Evolutionary conservation across 2,329 filamentous ascomycete species (phyloP).

Genomic region (Hymenoscyphus repandus): DNA sequence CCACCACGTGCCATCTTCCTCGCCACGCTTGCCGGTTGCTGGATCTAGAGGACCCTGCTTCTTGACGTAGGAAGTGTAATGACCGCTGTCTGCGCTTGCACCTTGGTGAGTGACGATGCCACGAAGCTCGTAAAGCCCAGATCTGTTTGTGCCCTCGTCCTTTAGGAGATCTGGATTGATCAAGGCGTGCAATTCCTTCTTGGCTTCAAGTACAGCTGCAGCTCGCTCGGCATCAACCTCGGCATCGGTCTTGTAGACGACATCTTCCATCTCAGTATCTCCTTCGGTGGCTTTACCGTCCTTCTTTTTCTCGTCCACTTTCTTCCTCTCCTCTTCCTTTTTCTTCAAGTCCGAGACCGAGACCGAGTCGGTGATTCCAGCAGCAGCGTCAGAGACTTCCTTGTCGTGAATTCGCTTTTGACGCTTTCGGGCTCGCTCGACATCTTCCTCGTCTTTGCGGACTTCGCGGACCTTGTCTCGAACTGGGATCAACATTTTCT

Average conservation of each 20-base stretch:
- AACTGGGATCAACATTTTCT: constrained; percentile 79
- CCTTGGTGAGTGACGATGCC: constrained; percentile 96
- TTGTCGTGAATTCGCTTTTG: constrained; percentile 63
- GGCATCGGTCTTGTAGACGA: constrained; percentile 80
- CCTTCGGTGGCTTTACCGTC: constrained; percentile 48
- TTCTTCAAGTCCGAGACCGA: constrained; percentile 37
- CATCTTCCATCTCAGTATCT: constrained; percentile 62
- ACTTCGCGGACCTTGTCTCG: constrained; percentile 94
- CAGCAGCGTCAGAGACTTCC: constrained; percentile 42
- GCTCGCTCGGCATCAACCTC: constrained; percentile 84
- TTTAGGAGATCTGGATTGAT: constrained; percentile 69
- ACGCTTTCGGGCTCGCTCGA: constrained; percentile 85
- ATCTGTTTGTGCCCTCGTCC: constrained; percentile 85
- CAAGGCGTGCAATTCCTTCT: constrained; percentile 79
- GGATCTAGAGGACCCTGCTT: constrained; percentile 71
- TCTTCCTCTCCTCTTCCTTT: constrained; percentile 40
- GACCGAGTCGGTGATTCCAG: constrained; percentile 40
- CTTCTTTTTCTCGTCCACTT: constrained; percentile 41
- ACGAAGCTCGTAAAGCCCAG: constrained; percentile 89
- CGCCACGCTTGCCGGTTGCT: constrained; percentile 68
- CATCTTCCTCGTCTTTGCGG: constrained; percentile 89
- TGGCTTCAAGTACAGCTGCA: constrained; percentile 68
- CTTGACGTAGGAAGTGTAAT: constrained; percentile 98
- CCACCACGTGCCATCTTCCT: constrained; percentile 96
- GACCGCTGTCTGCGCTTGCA: constrained; percentile 91